A percentile compares a stretch with the other conserved stretches of the same genome.
Conservation (phyloP, 2,329 filamentous ascomycete species). For the Drechslerella stenobrocha region DNA sequence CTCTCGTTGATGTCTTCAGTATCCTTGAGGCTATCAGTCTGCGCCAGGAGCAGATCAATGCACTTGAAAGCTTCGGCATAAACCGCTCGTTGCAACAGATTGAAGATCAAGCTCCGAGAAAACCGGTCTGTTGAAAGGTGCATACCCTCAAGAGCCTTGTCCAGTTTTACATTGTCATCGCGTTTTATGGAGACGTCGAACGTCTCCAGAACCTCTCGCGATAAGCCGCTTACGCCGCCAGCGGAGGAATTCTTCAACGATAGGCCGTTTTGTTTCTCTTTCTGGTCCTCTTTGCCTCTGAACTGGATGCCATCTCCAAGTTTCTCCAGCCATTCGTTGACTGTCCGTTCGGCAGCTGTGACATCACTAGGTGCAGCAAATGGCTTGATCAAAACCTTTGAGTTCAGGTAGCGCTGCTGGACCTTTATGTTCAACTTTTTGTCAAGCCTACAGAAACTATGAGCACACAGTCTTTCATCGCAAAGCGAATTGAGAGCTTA, state of each 20-base stretch:
- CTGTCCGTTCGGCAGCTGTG: slow-evolving; percentile 64
- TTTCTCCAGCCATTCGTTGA: slow-evolving; percentile 89
- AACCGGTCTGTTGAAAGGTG: slow-evolving; percentile 62
- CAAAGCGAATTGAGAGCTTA: slow-evolving; percentile 17
- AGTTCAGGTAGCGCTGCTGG: slow-evolving; percentile 82
- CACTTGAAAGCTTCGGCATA: slow-evolving; percentile 69
- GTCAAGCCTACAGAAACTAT: slow-evolving; percentile 63
- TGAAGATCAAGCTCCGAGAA: slow-evolving; percentile 67
- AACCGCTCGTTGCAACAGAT: slow-evolving; percentile 76
- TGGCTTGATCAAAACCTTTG: slow-evolving; percentile 83
- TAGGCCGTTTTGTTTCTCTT: slow-evolving; percentile 24
- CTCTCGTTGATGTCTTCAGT: slow-evolving; percentile 90
- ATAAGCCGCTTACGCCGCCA: slow-evolving; percentile 72
- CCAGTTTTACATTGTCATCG: slow-evolving; percentile 66
- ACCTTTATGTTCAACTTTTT: slow-evolving; percentile 80
- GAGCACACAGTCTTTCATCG: slow-evolving; percentile 9
- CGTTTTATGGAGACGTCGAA: slow-evolving; percentile 60
- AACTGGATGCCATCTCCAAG: slow-evolving; percentile 64
- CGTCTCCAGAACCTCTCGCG: slow-evolving; percentile 68
- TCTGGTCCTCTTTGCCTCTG: slow-evolving; percentile 69
- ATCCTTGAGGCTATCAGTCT: slow-evolving; percentile 75
- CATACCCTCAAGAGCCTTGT: slow-evolving; percentile 58
- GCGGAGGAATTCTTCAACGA: slow-evolving; percentile 38
- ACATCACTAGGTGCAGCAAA: slow-evolving; percentile 77
- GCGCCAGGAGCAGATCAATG: slow-evolving; percentile 70